Evolutionary conservation across 495 filamentous ascomycete species (phyloP).

Genomic region (Neurospora sp.): DNA sequence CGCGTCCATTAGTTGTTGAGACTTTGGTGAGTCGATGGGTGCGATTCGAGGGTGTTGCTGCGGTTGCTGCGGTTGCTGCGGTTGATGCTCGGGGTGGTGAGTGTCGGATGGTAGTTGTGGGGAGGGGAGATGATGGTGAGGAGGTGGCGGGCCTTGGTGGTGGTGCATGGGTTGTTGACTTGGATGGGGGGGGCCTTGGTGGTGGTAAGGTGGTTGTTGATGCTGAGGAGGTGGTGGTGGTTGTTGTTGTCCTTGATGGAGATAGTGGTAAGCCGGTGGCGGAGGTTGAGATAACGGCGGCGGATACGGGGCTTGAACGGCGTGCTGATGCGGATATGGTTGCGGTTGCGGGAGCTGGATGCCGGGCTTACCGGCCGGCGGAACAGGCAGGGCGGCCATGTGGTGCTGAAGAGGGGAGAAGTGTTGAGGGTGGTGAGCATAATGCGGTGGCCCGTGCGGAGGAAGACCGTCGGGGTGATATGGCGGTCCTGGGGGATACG

Average conservation of each 20-base stretch:
- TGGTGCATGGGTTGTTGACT: background rate
- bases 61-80: conserved; percentile 15
- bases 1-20: conserved; percentile 20
- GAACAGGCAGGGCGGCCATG: conserved; percentile 1
- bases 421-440: background rate
- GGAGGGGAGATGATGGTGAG: conserved; percentile 13
- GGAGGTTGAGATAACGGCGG: background rate
- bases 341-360: conserved; percentile 12
- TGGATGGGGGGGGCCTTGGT: background rate
- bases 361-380: background rate
- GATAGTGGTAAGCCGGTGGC: conserved; percentile 6
- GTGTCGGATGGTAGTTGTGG: conserved; percentile 13
- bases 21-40: conserved; percentile 24
- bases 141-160: conserved; percentile 2
- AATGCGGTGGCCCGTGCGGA: conserved; percentile 5
- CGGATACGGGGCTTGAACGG: conserved; percentile 13
- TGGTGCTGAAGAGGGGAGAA: background rate
- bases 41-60: conserved; percentile 7
- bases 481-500: conserved; percentile 1
- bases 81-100: conserved; percentile 14
- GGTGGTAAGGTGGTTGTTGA: conserved; percentile 15
- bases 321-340: conserved; percentile 12
- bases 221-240: conserved; percentile 7
- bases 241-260: conserved; percentile 2
- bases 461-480: conserved; percentile 7